Evolutionary conservation across 2,329 filamentous ascomycete genomes (phyloP), one percentile per base, ranked within the genome.

Genomic region (Exophiala sp.): DNA sequence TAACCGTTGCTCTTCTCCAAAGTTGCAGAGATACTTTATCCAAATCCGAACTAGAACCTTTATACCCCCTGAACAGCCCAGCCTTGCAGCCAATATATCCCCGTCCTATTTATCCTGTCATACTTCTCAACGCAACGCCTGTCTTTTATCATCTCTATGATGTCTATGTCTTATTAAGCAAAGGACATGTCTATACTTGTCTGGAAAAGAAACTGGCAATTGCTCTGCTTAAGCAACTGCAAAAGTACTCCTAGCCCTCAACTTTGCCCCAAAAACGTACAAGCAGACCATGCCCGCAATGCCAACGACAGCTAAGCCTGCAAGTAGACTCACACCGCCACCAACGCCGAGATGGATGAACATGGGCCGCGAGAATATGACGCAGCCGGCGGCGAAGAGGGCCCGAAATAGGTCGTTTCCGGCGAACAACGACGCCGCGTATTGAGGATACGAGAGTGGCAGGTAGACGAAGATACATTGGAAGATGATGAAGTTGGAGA

Each of bases 211-310:
- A n/a, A n/a, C n/a, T n/a, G n/a, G n/a, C n/a, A n/a, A n/a, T n/a
- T 18, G 16, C 16, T 18, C 16, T 18, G 16, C 7, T 14, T 41
- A 41, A 11, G 39, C 14, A 1, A 41, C 64, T 11, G 82, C 79
- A 69, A 85, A 86, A 66, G 76, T 79, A 68, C 79, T 83, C 65
- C 79, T 72, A 9, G 75, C 70, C 56, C 83, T 75, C 55, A 86
- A 66, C 49, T 66, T 73, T 16, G 74, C 78, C 2, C 83, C 82
- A 56, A 72, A 81, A 59, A 78, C 78, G 67, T 78, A 86, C 55
- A 86, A 68, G 41, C 76, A 66, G 69, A 77, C 84, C 42, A 87
- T 81, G 10, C 81, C 81, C n/a, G 78, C 61, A 55, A 82, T 64
- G 43, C 71, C 54, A 4, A 21, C 71, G 1, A 68, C 63, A 49